Percentiles rank a stretch among this genome's conserved stretches.
phyloP scores from a whole-genome alignment of 2,329 filamentous ascomycete species.

The Hymenoscyphus fructigenus region DNA sequence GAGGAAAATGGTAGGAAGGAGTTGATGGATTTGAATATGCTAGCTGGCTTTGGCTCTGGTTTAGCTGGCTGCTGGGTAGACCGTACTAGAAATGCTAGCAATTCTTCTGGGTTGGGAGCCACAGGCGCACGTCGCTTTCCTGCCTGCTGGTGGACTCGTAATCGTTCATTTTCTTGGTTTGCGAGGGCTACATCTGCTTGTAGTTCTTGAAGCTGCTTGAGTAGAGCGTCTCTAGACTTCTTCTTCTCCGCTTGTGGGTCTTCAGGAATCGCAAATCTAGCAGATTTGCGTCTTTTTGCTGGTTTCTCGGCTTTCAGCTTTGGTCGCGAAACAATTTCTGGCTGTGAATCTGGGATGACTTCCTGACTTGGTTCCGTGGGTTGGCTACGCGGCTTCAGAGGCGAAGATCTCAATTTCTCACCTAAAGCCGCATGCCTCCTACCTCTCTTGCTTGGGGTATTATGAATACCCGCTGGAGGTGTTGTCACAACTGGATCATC shows the following conservation, averaged over 20 bases:
- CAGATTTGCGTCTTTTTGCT: constrained; percentile 28
- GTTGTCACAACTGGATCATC: constrained; percentile 54
- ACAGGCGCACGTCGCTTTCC: constrained; percentile 41
- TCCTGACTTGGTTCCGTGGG: constrained; percentile 11
- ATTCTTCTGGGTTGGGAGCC: constrained; percentile 42
- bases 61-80: constrained; percentile 23
- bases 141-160: constrained; percentile 44
- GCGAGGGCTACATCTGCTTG: constrained; percentile 58
- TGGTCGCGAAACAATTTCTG: constrained; percentile 17
- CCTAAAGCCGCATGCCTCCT: constrained; percentile 40
- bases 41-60: constrained; percentile 23
- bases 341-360: constrained; percentile 7
- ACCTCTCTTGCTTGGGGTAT: constrained; percentile 53
- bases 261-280: constrained; percentile 29
- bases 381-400: constrained; percentile 32
- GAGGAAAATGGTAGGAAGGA: constrained; percentile 36
- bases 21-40: constrained; percentile 33
- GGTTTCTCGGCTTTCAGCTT: constrained; percentile 9
- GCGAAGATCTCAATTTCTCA: constrained; percentile 35
- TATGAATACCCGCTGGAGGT: constrained; percentile 59
- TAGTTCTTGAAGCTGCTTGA: constrained; percentile 55
- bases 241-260: constrained; percentile 47
- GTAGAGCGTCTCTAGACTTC: constrained; percentile 51
- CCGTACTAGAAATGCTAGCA: constrained; percentile 30
- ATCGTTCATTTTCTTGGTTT: constrained; percentile 56